Evolutionary conservation across 2,329 filamentous ascomycete species (phyloP), one percentile per base, ranked within the genome.

Genomic region (Aspergillus sp.): DNA sequence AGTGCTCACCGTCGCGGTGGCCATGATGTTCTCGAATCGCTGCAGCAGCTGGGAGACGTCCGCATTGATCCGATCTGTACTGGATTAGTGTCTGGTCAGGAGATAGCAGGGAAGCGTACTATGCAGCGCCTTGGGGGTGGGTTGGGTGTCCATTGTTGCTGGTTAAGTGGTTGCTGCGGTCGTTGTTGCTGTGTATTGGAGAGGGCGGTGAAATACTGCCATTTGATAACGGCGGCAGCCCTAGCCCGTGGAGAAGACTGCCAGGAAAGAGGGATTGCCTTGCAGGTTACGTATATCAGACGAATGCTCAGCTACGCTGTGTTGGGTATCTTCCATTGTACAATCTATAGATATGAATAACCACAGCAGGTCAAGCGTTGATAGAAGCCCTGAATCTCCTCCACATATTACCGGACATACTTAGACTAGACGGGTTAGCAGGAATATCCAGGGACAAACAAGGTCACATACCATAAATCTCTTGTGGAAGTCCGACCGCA

Each of bases 401-500:
- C n/a, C n/a, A n/a, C n/a, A n/a, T n/a, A n/a, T 39, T 47, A 69
- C 41, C 66, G 63, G 24, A 69, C 66, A 38, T 69, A 69, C 51
- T 67, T 69, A 27, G 60, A 64, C 65, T 68, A 39, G 7, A 41
- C 16, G 13, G 24, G 35, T 47, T 40, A 38, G 34, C 15, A 28
- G n/a, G 3, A 4, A 15, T 3, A 10, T 2, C 27, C 11, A 24
- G 14, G n/a, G 12, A 13, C 8, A 5, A 10, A 17, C 5, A 25
- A 22, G 6, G 3, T 7, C 19, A 41, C 53, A 38, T 59, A 73
- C 72, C 91, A 98, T 98, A 61, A 98, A 98, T 42, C 86, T 80
- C 64, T 88, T 91, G 68, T 98, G 91, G 61, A 98, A 98, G 61
- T 98, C 91, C 17, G 86, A 95, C 41, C 89, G 79, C 42, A 96